A percentile compares a stretch with the other conserved stretches of the same genome.
Conservation (phyloP, 2,329 filamentous ascomycete genomes). For the Aspergillus latus region DNA sequence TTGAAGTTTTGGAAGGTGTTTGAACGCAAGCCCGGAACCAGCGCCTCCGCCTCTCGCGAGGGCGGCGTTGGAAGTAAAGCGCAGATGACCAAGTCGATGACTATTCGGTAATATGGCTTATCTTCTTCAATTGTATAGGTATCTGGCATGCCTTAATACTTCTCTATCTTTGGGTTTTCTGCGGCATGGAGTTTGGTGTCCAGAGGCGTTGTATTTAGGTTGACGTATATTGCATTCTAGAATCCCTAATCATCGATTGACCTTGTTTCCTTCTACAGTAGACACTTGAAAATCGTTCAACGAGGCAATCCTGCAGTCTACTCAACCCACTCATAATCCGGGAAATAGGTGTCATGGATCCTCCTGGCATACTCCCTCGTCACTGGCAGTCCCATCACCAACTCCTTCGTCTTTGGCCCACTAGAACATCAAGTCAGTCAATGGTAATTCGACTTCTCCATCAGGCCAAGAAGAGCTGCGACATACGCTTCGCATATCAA, state of each 20-base stretch:
- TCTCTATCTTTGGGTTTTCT: constrained; percentile 1
- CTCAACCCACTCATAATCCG: constrained; percentile 54
- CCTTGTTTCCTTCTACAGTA: not conserved
- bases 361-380: constrained; percentile 57
- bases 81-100: constrained; percentile 92
- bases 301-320: not conserved
- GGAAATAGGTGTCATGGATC: constrained; percentile 59
- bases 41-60: constrained; percentile 61
- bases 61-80: constrained; percentile 74
- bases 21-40: constrained; percentile 87
- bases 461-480: not conserved
- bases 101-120: constrained; percentile 65
- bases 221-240: constrained; percentile 10
- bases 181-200: constrained; percentile 6
- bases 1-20: constrained; percentile 99
- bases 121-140: constrained; percentile 9
- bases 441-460: constrained; percentile 7
- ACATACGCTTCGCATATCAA: constrained; percentile 57
- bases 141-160: constrained; percentile 5
- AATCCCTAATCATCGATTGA: not conserved
- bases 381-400: constrained; percentile 50
- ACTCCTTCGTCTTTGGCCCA: constrained; percentile 47
- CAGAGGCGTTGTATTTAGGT: constrained; percentile 18
- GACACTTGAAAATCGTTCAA: too few species aligned
- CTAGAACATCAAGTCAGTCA: constrained; percentile 29